Evolutionary conservation across 352 stramenopile genomes (phyloP).

Genomic region (Globisporangium parvum): DNA sequence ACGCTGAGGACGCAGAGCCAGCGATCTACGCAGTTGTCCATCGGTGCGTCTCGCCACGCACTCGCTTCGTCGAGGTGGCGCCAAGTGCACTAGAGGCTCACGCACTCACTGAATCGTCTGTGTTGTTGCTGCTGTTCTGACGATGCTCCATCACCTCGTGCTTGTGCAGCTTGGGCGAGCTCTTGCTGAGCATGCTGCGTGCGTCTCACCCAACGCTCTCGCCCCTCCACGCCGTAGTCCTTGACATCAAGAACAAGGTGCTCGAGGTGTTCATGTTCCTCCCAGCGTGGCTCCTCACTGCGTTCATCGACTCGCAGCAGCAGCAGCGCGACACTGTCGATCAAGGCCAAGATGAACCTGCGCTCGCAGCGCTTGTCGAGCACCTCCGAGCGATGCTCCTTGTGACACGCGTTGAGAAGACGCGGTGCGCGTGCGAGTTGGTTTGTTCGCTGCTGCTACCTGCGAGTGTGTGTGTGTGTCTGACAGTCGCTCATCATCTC

Average conservation of each 20-base stretch:
- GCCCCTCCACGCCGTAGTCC: conserved; percentile 19
- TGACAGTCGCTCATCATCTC: neutral
- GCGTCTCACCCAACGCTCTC: conserved; percentile 26
- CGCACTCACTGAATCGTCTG: too few species aligned
- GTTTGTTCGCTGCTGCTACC: neutral
- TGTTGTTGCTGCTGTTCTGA: too few species aligned
- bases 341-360: neutral
- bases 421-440: conserved; percentile 27
- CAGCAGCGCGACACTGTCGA: conserved; percentile 16
- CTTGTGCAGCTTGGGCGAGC: conserved; percentile 26
- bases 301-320: conserved; percentile 32
- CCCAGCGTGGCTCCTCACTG: conserved; percentile 27
- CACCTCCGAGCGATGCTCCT: conserved; percentile 56
- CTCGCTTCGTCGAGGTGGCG: neutral
- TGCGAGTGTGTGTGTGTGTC: neutral
- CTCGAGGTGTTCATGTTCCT: conserved; percentile 66
- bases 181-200: conserved; percentile 39
- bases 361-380: conserved; percentile 26
- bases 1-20: conserved; percentile 21
- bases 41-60: conserved; percentile 11
- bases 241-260: conserved; percentile 57
- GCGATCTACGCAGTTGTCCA: conserved; percentile 22
- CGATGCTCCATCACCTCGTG: too few species aligned
- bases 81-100: too few species aligned
- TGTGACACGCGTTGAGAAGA: conserved; percentile 55